phyloP scores from a whole-genome alignment of 139 green algal genomes.

The Coelastrella sp. region DNA sequence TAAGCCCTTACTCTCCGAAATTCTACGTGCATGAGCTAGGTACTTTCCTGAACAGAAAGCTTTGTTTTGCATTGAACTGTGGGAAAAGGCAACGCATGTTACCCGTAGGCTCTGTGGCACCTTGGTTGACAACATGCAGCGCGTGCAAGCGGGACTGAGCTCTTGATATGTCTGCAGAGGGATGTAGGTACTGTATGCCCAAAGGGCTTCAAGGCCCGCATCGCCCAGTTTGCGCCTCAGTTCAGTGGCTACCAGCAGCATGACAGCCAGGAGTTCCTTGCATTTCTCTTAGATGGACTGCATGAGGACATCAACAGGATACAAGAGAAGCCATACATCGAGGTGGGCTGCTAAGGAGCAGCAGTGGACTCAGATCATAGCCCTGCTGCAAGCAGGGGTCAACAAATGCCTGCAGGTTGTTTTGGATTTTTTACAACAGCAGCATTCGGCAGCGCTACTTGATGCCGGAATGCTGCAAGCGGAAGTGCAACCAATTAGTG shows the following conservation, averaged over 20 bases:
- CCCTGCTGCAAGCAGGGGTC: too few relatives aligned
- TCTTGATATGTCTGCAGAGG: not conserved
- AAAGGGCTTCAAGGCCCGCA: constrained; percentile 83
- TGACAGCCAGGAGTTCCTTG: constrained; percentile 88
- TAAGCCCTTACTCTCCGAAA: not conserved
- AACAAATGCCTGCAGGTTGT: too few relatives aligned
- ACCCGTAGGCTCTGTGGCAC: too few relatives aligned
- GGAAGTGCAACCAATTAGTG: too few relatives aligned
- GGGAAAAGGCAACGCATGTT: too few relatives aligned
- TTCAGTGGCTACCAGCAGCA: constrained; percentile 97
- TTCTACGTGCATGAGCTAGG: not conserved
- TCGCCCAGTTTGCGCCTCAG: constrained; percentile 91
- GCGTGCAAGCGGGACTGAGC: not conserved
- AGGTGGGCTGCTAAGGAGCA: constrained; percentile 58
- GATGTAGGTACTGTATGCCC: constrained; percentile 48
- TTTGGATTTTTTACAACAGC: too few relatives aligned
- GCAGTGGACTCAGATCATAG: not conserved
- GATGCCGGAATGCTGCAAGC: too few relatives aligned
- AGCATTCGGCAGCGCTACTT: too few relatives aligned
- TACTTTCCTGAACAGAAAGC: not conserved
- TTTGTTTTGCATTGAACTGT: not conserved
- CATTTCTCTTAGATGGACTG: constrained; percentile 96
- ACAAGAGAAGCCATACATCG: constrained; percentile 92
- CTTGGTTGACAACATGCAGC: too few relatives aligned
- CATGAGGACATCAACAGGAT: constrained; percentile 98